A percentile compares a stretch with the other conserved stretches of the same genome.
These are phyloP conservation scores for Piromyces finnis DNA, from an alignment of 192 early-diverging fungal species.

Conservation along the genomic window DNA sequence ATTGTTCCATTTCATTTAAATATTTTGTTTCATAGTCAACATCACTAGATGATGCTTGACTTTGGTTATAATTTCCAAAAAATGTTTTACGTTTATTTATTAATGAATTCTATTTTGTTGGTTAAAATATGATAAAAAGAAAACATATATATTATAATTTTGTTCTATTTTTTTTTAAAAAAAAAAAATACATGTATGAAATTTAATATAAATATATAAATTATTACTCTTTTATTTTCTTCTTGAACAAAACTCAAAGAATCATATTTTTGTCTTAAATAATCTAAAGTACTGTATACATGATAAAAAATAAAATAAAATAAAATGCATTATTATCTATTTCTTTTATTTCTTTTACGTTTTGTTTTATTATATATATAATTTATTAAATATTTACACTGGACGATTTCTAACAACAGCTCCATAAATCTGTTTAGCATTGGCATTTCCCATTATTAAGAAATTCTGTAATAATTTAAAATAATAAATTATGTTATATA, in stretches of 20 bases:
- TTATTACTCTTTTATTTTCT: neutral
- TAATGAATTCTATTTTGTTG: neutral
- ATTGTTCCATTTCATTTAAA: neutral
- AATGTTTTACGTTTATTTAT: neutral
- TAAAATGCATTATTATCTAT: neutral
- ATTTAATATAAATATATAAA: no score
- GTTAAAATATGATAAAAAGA: neutral
- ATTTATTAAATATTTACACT: neutral
- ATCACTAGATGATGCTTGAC: neutral
- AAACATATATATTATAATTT: no score
- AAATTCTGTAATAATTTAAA: neutral
- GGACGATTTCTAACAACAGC: neutral
- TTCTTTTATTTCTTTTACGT: no score
- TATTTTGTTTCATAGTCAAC: neutral
- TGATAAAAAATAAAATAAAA: neutral
- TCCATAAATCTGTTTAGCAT: neutral
- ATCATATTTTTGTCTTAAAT: neutral
- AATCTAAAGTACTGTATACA: neutral
- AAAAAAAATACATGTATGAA: no score
- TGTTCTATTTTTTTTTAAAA: no score
- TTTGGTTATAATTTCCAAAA: neutral
- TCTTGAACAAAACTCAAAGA: neutral
- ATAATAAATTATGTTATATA: no score
- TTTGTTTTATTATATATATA: no score
- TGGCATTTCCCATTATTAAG: neutral